Evolutionary conservation across 2,329 filamentous ascomycete species (phyloP).

Genomic region (Cercospora brassicicola): DNA sequence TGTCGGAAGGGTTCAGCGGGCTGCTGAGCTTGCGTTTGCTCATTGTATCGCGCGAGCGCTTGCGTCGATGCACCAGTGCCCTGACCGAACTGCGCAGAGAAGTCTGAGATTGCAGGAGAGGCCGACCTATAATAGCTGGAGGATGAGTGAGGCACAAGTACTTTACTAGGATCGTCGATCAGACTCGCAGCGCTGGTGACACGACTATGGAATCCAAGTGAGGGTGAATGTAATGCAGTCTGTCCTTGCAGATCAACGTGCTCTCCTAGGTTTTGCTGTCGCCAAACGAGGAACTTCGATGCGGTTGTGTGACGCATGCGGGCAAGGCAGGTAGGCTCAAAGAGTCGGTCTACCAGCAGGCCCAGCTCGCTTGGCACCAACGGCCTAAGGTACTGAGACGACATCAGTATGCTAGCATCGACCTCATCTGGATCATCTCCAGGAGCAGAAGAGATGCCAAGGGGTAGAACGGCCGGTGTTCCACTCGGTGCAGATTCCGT

Average conservation of each 20-base stretch:
- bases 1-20: conserved; percentile 62
- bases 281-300: conserved; percentile 76
- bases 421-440: conserved; percentile 75
- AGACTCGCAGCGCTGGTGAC: conserved; percentile 32
- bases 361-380: conserved; percentile 72
- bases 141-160: conserved; percentile 34
- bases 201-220: conserved; percentile 27
- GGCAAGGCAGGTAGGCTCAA: conserved; percentile 73
- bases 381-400: conserved; percentile 81
- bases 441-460: conserved; percentile 73
- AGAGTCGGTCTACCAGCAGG: conserved; percentile 68
- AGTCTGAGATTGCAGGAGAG: conserved; percentile 33
- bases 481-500: neutral
- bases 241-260: conserved; percentile 33
- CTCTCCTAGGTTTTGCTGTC: conserved; percentile 41
- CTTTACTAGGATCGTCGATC: conserved; percentile 34
- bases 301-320: conserved; percentile 82
- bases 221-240: conserved; percentile 26
- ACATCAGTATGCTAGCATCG: conserved; percentile 93
- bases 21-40: conserved; percentile 49
- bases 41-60: conserved; percentile 54
- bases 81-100: conserved; percentile 20
- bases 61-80: conserved; percentile 40
- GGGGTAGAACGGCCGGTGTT: conserved; percentile 48
- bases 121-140: conserved; percentile 40